phyloP scores from a whole-genome alignment of 2,329 filamentous ascomycete genomes.

The Aspergillus luchuensis region DNA sequence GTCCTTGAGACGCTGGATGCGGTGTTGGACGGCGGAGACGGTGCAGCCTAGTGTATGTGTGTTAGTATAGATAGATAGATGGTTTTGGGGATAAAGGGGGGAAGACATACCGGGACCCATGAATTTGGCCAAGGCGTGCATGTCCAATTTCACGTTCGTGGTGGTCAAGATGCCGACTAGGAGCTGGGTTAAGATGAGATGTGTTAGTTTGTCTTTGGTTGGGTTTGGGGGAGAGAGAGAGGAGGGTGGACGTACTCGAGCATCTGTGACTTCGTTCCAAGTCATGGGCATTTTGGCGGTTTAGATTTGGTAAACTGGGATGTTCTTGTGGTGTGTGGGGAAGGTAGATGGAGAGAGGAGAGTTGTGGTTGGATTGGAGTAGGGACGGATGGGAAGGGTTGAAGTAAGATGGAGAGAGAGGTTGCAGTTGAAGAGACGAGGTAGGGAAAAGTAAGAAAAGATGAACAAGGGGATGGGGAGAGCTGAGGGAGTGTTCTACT shows the following conservation, averaged over 20 bases:
- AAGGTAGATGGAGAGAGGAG: not conserved
- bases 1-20: conserved; percentile 25
- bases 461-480: not conserved
- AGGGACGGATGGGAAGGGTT: not conserved
- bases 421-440: not conserved
- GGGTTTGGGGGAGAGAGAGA: not conserved
- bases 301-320: not conserved
- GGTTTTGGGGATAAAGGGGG: not conserved
- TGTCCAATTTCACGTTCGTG: conserved; percentile 21
- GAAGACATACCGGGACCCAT: conserved; percentile 28
- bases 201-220: not conserved
- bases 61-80: not conserved
- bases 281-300: conserved; percentile 29
- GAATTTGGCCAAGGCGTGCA: conserved; percentile 20
- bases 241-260: conserved; percentile 25
- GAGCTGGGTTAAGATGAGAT: conserved; percentile 18
- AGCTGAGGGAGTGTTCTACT: not conserved
- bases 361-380: not conserved
- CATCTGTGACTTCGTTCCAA: conserved; percentile 31
- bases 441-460: not conserved
- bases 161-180: conserved; percentile 26
- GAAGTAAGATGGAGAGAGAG: not conserved
- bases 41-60: conserved; percentile 26
- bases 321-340: too few relatives aligned
- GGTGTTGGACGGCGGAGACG: conserved; percentile 25